A percentile compares a stretch with the other conserved stretches of the same genome.
Conservation (phyloP, 2,329 filamentous ascomycete species). For the Ascocoryne sarcoides region DNA sequence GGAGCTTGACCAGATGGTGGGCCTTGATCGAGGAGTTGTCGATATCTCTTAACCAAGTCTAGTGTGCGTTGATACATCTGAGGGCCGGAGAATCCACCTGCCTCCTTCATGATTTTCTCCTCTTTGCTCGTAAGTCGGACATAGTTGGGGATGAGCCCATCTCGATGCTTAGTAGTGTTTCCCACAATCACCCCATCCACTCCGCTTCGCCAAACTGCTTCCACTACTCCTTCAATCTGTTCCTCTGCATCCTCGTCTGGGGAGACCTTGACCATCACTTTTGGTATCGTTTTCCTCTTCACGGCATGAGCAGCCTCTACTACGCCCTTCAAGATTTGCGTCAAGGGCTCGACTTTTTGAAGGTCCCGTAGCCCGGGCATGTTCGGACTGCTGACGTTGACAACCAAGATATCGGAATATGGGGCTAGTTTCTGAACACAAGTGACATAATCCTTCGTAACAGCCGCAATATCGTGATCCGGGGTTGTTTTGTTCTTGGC, state of each 20-base stretch:
- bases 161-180: conserved; percentile 85
- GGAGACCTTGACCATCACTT: conserved; percentile 96
- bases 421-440: conserved; percentile 75
- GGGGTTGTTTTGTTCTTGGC: conserved; percentile 95
- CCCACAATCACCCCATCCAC: conserved; percentile 95
- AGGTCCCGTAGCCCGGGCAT: conserved; percentile 83
- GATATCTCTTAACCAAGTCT: conserved; percentile 70
- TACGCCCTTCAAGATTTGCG: conserved; percentile 70
- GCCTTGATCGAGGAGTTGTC: conserved; percentile 53
- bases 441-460: conserved; percentile 76
- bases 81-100: conserved; percentile 85
- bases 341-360: conserved; percentile 77
- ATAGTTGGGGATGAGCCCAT: conserved; percentile 59
- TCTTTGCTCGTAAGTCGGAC: conserved; percentile 59
- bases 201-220: conserved; percentile 72
- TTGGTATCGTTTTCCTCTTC: conserved; percentile 62
- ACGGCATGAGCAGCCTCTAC: conserved; percentile 66
- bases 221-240: conserved; percentile 81
- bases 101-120: conserved; percentile 58
- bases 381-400: conserved; percentile 96
- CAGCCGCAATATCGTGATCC: conserved; percentile 73
- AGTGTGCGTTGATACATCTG: conserved; percentile 77
- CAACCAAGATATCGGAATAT: conserved; percentile 93
- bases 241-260: conserved; percentile 84
- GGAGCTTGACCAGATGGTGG: conserved; percentile 31